phyloP scores from a whole-genome alignment of 2,329 filamentous ascomycete species.

The Verticillium zaregamsianum region DNA sequence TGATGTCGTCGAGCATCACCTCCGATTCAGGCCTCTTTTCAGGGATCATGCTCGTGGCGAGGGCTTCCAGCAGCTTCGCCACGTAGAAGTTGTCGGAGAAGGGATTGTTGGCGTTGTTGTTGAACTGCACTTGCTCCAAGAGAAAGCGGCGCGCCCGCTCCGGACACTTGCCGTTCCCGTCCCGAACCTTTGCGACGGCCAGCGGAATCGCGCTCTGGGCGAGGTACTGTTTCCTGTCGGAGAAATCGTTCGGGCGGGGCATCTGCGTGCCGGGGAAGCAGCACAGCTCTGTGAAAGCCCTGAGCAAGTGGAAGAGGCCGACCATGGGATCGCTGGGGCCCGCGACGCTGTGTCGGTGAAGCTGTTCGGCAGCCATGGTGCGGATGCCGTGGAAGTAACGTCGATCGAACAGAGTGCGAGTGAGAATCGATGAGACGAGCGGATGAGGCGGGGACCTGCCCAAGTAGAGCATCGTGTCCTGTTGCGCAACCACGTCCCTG shows the following conservation, averaged over 20 bases:
- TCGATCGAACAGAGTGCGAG: constrained; percentile 83
- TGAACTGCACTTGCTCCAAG: constrained; percentile 84
- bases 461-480: constrained; percentile 73
- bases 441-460: constrained; percentile 64
- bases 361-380: constrained; percentile 72
- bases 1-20: constrained; percentile 19
- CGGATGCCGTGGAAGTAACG: constrained; percentile 94
- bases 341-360: constrained; percentile 64
- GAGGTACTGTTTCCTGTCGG: constrained; percentile 78
- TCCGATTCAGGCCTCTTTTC: constrained; percentile 28
- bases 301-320: constrained; percentile 78
- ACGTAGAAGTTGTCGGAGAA: constrained; percentile 91
- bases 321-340: constrained; percentile 67
- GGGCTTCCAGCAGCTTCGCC: constrained; percentile 65
- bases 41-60: constrained; percentile 56
- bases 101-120: constrained; percentile 87
- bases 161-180: constrained; percentile 72
- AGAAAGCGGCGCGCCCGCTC: constrained; percentile 77
- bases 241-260: constrained; percentile 86
- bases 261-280: constrained; percentile 75
- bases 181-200: constrained; percentile 74
- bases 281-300: constrained; percentile 82
- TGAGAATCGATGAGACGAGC: constrained; percentile 82
- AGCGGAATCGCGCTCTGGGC: constrained; percentile 80
- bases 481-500: constrained; percentile 87